Conservation (phyloP, 75 land plant species). For the Cupressus sempervirens region DNA sequence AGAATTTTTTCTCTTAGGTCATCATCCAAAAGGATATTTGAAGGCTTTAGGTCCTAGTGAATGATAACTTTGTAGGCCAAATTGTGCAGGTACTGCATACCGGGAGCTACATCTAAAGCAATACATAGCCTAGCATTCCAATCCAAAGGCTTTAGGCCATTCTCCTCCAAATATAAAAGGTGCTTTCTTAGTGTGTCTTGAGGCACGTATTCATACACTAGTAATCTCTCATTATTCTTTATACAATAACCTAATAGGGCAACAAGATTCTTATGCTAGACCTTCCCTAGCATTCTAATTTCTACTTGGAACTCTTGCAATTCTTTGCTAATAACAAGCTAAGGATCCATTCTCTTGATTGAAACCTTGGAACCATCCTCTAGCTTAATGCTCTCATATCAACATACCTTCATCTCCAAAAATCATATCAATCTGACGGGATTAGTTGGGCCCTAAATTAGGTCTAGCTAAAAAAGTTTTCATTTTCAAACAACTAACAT, state of each 20-base stretch:
- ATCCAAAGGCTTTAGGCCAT: conserved; percentile 33
- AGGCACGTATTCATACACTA: conserved; percentile 80
- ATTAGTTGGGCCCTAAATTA: too few relatives aligned
- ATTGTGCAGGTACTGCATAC: conserved; percentile 73
- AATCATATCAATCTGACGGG: too few relatives aligned
- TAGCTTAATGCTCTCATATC: too few relatives aligned
- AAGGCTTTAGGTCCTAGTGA: conserved; percentile 77
- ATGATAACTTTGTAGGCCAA: conserved; percentile 72
- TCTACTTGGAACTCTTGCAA: conserved; percentile 75
- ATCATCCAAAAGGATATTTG: conserved; percentile 67
- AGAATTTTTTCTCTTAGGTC: conserved; percentile 63
- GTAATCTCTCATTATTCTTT: conserved; percentile 59
- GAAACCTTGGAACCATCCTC: conserved; percentile 77
- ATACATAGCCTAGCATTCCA: conserved; percentile 65
- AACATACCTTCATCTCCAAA: too few relatives aligned
- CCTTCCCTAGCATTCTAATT: conserved; percentile 72
- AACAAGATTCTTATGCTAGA: conserved; percentile 80
- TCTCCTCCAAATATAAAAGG: conserved; percentile 40
- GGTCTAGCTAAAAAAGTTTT: too few relatives aligned
- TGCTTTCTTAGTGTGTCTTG: conserved; percentile 66
- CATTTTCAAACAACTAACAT: too few relatives aligned
- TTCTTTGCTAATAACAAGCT: conserved; percentile 51
- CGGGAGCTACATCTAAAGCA: conserved; percentile 77
- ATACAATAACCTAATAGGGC: conserved; percentile 65
- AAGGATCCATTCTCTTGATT: conserved; percentile 72